Evolutionary conservation across 257 asterid species (phyloP), one percentile per base, ranked within the genome.

Genomic region (Paulownia fortunei): DNA sequence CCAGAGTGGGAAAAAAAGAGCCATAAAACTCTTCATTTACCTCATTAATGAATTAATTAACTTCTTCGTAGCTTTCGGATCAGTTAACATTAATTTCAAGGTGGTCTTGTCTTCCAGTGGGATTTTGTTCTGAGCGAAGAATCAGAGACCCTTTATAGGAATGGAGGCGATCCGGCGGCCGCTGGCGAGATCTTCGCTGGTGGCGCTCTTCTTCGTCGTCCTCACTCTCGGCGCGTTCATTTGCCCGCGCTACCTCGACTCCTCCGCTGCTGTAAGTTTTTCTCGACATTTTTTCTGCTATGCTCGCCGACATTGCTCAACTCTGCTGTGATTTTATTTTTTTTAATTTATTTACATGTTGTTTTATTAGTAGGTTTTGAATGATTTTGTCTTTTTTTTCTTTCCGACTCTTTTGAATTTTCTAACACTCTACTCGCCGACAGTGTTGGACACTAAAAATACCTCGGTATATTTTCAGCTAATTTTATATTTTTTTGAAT

Each of bases 191-290:
- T 87, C 94, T 76, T 86, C 91, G 41, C 65, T 80, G 21, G 80
- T 74, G 11, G 79, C 82, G 67, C 68, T 84, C 68, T 80, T 88
- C 63, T 83, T 89, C 42, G 42, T 81, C 41, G 79, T 92, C 21
- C 82, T 92, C 42, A 76, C 86, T 55, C 13, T 87, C 76, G 89
- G 97, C 85, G 96, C 92, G 88, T 89, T 89, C 79, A n/a, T 92
- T 12, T 87, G 91, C 88, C 85, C 92, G 81, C 92, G 91, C 84
- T 88, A 85, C 80, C 89, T 92, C 34, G 89, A 78, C 80, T 83
- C 90, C 80, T 78, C 97, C 0, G 76, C 79, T 44, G 56, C 65
- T 34, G 98, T 92, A 80, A 86, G 98, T 84, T 16, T 58, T 11
- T 30, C 41, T 32, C 2, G 11, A 4, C 9, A 4, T 30, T 21